phyloP scores from a whole-genome alignment of 1,139 yeast species.

The Candida sp. region DNA sequence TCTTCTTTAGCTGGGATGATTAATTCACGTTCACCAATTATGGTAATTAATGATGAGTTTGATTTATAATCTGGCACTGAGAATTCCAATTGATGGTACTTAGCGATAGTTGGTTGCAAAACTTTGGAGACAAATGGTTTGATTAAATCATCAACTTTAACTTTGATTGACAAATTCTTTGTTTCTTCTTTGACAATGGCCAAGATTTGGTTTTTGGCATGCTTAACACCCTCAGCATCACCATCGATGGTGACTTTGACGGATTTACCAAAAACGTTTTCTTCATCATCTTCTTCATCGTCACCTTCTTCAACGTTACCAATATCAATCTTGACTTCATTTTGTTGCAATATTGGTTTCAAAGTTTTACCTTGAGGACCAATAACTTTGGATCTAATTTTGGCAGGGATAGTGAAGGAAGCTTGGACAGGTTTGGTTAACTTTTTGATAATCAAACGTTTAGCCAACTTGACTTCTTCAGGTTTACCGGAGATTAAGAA shows the following conservation, averaged over 20 bases:
- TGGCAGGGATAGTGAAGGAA: slow-evolving; percentile 69
- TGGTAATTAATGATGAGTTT: slow-evolving; percentile 23
- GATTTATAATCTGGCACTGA: slow-evolving; percentile 31
- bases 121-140: slow-evolving; percentile 48
- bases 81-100: slow-evolving; percentile 25
- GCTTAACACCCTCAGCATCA: slow-evolving; percentile 77
- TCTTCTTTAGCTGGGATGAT: slow-evolving; percentile 49
- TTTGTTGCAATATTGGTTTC: slow-evolving; percentile 70
- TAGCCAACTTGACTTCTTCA: slow-evolving; percentile 66
- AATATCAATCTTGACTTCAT: slow-evolving; percentile 76
- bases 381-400: slow-evolving; percentile 75
- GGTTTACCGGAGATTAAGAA: slow-evolving; percentile 81
- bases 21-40: slow-evolving; percentile 65
- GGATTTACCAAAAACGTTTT: slow-evolving; percentile 51
- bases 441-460: slow-evolving; percentile 71
- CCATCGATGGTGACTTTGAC: slow-evolving; percentile 73
- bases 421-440: slow-evolving; percentile 72
- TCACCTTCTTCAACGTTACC: slow-evolving; percentile 41
- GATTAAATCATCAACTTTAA: slow-evolving; percentile 44
- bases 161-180: slow-evolving; percentile 48
- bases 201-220: slow-evolving; percentile 68
- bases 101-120: slow-evolving; percentile 19
- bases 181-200: slow-evolving; percentile 77
- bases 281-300: slow-evolving; percentile 22
- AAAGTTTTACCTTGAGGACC: slow-evolving; percentile 87